Percentiles rank a stretch among this genome's conserved stretches.
phyloP scores from a whole-genome alignment of 257 asterid genomes.

The Nicotiana sylvestris region DNA sequence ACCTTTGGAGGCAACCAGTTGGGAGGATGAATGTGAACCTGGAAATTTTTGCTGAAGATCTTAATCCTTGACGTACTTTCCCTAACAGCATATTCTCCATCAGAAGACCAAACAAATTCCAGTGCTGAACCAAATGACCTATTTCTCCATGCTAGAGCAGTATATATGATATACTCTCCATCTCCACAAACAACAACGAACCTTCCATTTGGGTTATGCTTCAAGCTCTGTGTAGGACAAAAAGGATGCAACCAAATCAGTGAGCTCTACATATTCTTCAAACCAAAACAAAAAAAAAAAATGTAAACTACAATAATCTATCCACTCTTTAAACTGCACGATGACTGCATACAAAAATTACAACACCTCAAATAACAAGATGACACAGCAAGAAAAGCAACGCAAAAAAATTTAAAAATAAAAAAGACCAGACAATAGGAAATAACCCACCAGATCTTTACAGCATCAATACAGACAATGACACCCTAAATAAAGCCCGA shows the following conservation, averaged over 20 bases:
- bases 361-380: background rate
- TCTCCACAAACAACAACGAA: slow-evolving; percentile 98
- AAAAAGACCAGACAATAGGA: background rate
- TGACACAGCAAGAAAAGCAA: background rate
- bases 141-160: slow-evolving; percentile 99
- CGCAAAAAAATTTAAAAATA: background rate
- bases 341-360: background rate
- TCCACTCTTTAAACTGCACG: background rate
- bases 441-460: background rate
- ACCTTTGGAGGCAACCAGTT: background rate
- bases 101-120: slow-evolving; percentile 97
- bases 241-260: background rate
- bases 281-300: background rate
- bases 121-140: slow-evolving; percentile 92
- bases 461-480: background rate
- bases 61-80: slow-evolving; percentile 95
- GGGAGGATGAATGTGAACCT: slow-evolving; percentile 40
- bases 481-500: background rate
- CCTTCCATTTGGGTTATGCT: slow-evolving; percentile 98
- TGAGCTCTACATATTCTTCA: slow-evolving; percentile 6
- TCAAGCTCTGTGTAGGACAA: slow-evolving; percentile 57
- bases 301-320: background rate
- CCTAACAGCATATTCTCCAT: slow-evolving; percentile 96
- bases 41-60: slow-evolving; percentile 71
- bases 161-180: slow-evolving; percentile 91